Evolutionary conservation across 1,284 basidiomycete species (phyloP).

Genomic region (Chiua sp.): DNA sequence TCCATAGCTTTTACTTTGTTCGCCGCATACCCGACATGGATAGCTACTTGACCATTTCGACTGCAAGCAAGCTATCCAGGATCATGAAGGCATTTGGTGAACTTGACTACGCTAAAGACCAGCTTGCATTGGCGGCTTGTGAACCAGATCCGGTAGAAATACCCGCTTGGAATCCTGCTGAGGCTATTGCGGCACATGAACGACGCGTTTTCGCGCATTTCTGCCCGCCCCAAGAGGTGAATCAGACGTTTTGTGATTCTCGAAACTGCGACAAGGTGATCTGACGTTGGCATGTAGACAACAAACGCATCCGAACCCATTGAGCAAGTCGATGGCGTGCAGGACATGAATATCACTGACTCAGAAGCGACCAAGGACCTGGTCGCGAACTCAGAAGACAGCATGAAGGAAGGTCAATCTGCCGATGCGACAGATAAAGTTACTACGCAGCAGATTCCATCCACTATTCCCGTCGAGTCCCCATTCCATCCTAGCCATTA

Average conservation of each 20-base stretch:
- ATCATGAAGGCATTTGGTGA: constrained; percentile 45
- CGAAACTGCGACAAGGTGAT: not conserved
- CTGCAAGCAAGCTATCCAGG: constrained; percentile 44
- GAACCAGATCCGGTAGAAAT: constrained; percentile 44
- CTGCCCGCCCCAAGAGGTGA: not conserved
- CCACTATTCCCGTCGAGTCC: constrained; percentile 5
- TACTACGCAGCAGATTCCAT: not conserved
- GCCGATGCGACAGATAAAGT: not conserved
- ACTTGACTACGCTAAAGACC: constrained; percentile 35
- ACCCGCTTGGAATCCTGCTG: constrained; percentile 33
- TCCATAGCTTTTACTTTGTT: constrained; percentile 48
- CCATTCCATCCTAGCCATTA: constrained; percentile 24
- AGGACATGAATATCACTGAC: not conserved
- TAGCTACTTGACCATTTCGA: constrained; percentile 31
- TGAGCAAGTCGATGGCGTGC: not conserved
- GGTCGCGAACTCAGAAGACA: not conserved
- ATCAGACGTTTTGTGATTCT: too few species aligned
- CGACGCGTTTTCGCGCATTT: constrained; percentile 4
- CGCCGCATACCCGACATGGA: constrained; percentile 27
- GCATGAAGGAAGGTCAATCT: not conserved
- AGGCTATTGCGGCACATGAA: constrained; percentile 30
- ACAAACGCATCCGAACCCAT: not conserved
- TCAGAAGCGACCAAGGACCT: not conserved
- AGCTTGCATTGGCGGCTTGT: constrained; percentile 42
- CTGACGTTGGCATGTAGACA: not conserved